Base-by-base conservation (phyloP, 495 filamentous ascomycete genomes). In the Lineolata rhizophorae region DNA sequence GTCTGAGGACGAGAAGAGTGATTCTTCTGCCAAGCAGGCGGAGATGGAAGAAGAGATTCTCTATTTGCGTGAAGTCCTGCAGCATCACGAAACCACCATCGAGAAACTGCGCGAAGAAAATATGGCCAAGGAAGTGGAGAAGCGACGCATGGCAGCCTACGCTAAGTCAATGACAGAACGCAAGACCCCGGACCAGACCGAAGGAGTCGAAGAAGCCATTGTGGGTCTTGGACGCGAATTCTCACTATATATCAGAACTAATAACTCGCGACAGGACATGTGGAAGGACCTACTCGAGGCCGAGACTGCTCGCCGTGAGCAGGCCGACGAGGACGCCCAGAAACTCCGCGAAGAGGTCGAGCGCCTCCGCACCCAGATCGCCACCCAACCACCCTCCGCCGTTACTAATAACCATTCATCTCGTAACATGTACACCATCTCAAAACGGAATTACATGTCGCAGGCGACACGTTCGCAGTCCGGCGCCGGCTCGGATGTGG, bases 221-320 rank as follows among this genome's bases (percentile, higher is more conserved):
- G 67, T 68, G 41, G 50, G 54, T 26, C n/a, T n/a, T n/a, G n/a
- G n/a, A n/a, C n/a, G n/a, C n/a, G n/a, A n/a, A n/a, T n/a, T n/a
- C n/a, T n/a, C n/a, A 35, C n/a, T n/a, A n/a, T n/a, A n/a, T n/a
- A n/a, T n/a, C n/a, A n/a, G n/a, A n/a, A n/a, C n/a, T n/a, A n/a
- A n/a, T n/a, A n/a, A n/a, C n/a, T n/a, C n/a, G n/a, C 12, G 35
- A 15, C 20, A 65, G 61, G 76, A 84, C 30, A 83, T 93, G 54
- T 90, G 77, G 73, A 87, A 85, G 47, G 85, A 97, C 45, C 69
- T 94, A 42, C 63, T 92, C n/a, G 81, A 94, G 42, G 76, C 84
- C 28, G 87, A 95, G 49, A 85, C 79, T 4, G 70, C 78, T 1
- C 67, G 83, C 32, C 68, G 87, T 24, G 87, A 94, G 51, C 80